Conservation (phyloP, 1,284 basidiomycete genomes). For the Salmacisia buchloeana region DNA sequence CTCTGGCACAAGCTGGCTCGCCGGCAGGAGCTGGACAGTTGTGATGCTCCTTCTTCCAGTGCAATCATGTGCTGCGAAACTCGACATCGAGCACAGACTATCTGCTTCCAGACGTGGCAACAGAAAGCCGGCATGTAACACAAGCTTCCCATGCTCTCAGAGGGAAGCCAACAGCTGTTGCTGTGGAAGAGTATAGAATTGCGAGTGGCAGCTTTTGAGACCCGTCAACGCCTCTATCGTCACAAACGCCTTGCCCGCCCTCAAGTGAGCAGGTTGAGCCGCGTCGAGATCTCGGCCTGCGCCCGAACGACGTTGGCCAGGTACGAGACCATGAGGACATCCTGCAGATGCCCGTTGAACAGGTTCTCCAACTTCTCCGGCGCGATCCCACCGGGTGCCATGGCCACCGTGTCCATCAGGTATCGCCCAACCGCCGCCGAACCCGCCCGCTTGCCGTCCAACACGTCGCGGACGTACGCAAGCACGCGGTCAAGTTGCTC, state of each 20-base stretch:
- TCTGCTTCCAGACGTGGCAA: too few species aligned
- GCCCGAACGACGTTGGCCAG: slow-evolving; percentile 87
- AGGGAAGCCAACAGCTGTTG: too few species aligned
- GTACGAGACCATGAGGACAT: slow-evolving; percentile 90
- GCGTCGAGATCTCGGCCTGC: slow-evolving; percentile 86
- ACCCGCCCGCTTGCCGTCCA: slow-evolving; percentile 71
- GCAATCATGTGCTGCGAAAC: too few species aligned
- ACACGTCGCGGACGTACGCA: slow-evolving; percentile 75
- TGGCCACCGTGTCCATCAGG: slow-evolving; percentile 70
- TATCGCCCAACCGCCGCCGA: slow-evolving; percentile 85
- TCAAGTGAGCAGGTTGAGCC: slow-evolving; percentile 69
- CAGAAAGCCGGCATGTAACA: too few species aligned
- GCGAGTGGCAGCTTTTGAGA: too few species aligned
- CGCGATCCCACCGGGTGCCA: slow-evolving; percentile 26
- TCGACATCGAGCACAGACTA: too few species aligned
- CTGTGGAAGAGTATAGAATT: too few species aligned
- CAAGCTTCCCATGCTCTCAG: too few species aligned
- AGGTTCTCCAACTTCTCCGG: slow-evolving; percentile 39
- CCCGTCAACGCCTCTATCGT: too few species aligned
- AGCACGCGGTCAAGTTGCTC: slow-evolving; percentile 79
- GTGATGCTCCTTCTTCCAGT: too few species aligned
- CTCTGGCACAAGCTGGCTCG: neutral
- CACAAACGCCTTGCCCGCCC: too few species aligned
- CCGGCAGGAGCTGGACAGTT: neutral
- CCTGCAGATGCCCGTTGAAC: slow-evolving; percentile 57